A percentile compares a stretch with the other conserved stretches of the same genome.
Conservation (phyloP, 345 rosid genomes). For the Lumnitzera littorea region DNA sequence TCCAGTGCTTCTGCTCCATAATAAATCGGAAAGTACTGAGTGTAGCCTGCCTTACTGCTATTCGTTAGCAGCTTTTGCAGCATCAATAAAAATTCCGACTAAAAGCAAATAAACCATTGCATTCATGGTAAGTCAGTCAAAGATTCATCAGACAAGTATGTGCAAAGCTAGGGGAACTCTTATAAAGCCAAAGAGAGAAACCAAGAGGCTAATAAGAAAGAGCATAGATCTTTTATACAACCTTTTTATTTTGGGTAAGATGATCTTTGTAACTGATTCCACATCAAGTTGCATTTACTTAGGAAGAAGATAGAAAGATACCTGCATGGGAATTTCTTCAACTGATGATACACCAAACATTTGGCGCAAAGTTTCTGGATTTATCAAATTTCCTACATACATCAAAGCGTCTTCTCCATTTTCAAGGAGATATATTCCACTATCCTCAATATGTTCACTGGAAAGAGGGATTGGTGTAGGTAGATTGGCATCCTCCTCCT, state of each 20-base stretch:
- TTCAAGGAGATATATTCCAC: slow-evolving; percentile 90
- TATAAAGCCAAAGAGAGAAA: too few species aligned
- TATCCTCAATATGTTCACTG: slow-evolving; percentile 73
- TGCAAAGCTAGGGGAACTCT: too few species aligned
- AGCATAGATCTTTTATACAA: too few species aligned
- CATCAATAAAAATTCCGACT: too few species aligned
- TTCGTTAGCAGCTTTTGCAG: too few species aligned
- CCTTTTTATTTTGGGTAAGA: too few species aligned
- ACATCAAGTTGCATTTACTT: slow-evolving; percentile 6
- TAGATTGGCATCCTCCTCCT: slow-evolving; percentile 43
- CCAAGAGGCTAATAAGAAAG: too few species aligned
- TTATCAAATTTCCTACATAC: slow-evolving; percentile 66
- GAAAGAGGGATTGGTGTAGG: slow-evolving; percentile 75
- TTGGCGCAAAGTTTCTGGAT: slow-evolving; percentile 52
- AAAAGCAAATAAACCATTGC: background rate
- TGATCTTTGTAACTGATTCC: background rate
- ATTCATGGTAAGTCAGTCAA: too few species aligned
- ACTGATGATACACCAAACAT: slow-evolving; percentile 54
- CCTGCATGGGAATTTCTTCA: slow-evolving; percentile 73
- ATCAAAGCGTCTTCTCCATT: slow-evolving; percentile 83
- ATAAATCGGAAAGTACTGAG: too few species aligned
- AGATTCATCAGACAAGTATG: too few species aligned
- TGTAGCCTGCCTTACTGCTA: too few species aligned
- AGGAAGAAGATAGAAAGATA: slow-evolving; percentile 16
- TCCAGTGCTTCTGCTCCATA: too few species aligned